A percentile compares a stretch with the other conserved stretches of the same genome.
Conservation (phyloP, 1,284 basidiomycete species). For the Melanopsichium pennsylvanicum region DNA sequence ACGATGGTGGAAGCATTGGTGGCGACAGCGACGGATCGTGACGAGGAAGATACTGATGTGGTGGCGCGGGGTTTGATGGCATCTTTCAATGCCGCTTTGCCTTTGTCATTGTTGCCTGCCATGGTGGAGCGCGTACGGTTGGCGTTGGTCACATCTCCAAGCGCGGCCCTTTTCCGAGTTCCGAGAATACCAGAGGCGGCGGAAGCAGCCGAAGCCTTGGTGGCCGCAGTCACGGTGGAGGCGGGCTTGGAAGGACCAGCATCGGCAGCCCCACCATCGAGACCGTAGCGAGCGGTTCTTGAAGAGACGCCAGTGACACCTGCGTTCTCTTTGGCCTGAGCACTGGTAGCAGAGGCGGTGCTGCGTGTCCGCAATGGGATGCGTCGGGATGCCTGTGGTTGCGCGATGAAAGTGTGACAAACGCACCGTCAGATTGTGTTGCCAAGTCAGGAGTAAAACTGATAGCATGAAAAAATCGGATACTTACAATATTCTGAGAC, state of each 20-base stretch:
- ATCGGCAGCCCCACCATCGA: conserved; percentile 29
- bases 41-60: conserved; percentile 20
- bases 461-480: background rate
- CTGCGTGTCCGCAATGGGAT: conserved; percentile 48
- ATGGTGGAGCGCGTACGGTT: conserved; percentile 39
- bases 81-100: conserved; percentile 43
- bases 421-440: conserved; percentile 7
- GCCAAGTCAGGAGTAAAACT: background rate
- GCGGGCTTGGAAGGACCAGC: conserved; percentile 48
- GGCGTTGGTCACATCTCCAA: conserved; percentile 64
- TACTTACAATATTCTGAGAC: conserved; percentile 39
- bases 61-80: conserved; percentile 44
- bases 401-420: background rate
- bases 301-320: conserved; percentile 30
- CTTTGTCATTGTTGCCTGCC: conserved; percentile 37
- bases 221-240: conserved; percentile 29
- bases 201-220: conserved; percentile 23
- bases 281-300: conserved; percentile 20
- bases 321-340: conserved; percentile 46
- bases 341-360: conserved; percentile 31
- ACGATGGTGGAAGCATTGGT: conserved; percentile 6
- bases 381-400: conserved; percentile 37
- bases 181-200: conserved; percentile 48
- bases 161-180: conserved; percentile 62
- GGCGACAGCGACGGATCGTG: conserved; percentile 20